phyloP scores from a whole-genome alignment of 2,329 filamentous ascomycete species.

The Alternaria dauci region DNA sequence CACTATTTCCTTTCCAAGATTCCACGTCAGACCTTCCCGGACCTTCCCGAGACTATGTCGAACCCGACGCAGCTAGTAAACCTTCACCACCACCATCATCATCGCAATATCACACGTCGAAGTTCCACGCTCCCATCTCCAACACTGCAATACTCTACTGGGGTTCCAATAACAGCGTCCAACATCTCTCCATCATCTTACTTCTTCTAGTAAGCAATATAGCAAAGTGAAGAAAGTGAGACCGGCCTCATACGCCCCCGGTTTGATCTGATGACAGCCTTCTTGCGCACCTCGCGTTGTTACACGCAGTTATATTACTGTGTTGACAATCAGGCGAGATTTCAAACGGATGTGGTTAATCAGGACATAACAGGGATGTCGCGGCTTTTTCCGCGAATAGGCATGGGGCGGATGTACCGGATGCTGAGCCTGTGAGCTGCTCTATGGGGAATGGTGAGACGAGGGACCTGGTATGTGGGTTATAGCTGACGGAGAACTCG shows the following conservation, averaged over 20 bases:
- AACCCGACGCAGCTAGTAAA: background rate
- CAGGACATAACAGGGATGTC: background rate
- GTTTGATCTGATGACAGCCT: conserved; percentile 18
- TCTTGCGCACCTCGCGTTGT: background rate
- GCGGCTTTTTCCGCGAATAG: conserved; percentile 19
- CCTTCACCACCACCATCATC: conserved; percentile 13
- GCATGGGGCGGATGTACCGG: conserved; percentile 3
- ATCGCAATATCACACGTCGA: conserved; percentile 4
- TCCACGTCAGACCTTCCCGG: background rate
- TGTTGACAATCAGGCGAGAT: conserved; percentile 1
- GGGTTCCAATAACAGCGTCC: conserved; percentile 34
- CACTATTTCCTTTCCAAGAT: background rate
- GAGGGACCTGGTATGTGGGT: conserved; percentile 7
- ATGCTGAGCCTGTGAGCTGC: background rate
- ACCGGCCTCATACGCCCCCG: conserved; percentile 13
- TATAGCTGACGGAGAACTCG: background rate
- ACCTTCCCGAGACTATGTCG: background rate
- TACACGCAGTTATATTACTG: conserved; percentile 4
- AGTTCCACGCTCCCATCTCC: background rate
- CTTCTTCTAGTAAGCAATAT: conserved; percentile 20
- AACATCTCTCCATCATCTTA: conserved; percentile 17
- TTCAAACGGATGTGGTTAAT: conserved; percentile 4
- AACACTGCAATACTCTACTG: conserved; percentile 26
- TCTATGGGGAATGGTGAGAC: conserved; percentile 16
- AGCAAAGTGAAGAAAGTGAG: conserved; percentile 16